Base-by-base conservation (phyloP, 169 alveolate genomes). In the Plasmodium gallinaceum region DNA sequence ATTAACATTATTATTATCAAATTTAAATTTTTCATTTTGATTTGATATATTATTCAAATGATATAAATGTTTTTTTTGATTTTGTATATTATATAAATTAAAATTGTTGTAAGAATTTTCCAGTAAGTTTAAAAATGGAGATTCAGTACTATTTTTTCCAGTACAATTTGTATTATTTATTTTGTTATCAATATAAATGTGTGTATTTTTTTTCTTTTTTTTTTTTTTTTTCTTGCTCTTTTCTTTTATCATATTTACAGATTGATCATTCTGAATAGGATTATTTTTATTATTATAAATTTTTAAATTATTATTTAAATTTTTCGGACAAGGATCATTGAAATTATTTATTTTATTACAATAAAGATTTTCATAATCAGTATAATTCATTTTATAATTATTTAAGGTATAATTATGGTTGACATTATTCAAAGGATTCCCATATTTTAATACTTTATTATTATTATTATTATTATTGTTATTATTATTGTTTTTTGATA, bases 21-120 rank as follows among this genome's bases (percentile, higher is more conserved):
- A 18, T 20, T 9, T 58, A 54, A 57, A 32, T 24, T 32, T 68
- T 10, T 46, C 57, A 60, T 10, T 37, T 46, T 45, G 37, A 64
- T 20, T 58, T 3, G 45, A 12, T 20, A 7, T 22, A 16, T 65
- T 58, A 20, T 52, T 80, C 48, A 80, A 7, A 22, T 54, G 78
- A 43, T 46, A 80, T 6, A 70, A 26, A 26, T 70, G 24, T 45
- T 66, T 80, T 51, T 58, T 20, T 46, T 22, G 58, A 20, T 45
- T 20, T 61, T 66, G 73, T n/a, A 42, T n/a, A 43, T 45, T 64
- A 45, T 51, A 64, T 24, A 80, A 16, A 60, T 68, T 58, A 45
- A 66, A 66, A 61, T 60, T 68, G 22, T 32, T 37, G 46, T 80
- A 68, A 16, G 61, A 9, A 68, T 68, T 69, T 80, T 80, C 71